Evolutionary conservation across 441 rosid species (phyloP), one percentile per base, ranked within the genome.

Genomic region (Euphorbia corollata): DNA sequence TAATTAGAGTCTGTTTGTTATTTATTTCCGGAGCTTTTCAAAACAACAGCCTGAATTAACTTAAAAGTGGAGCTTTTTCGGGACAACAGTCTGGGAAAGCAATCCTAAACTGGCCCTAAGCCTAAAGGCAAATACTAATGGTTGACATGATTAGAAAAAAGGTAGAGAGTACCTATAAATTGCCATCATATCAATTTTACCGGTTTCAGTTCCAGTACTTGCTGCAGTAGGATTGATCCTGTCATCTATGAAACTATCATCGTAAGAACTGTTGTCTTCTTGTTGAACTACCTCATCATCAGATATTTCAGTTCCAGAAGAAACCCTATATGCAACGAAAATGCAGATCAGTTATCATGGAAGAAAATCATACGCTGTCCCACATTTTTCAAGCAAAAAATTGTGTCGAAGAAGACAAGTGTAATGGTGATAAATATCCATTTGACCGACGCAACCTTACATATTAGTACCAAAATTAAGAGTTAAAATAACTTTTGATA

Each of bases 161-260:
- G 74, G 39, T 50, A 71, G 57, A 43, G 65, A 50, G 47, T 58
- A 88, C 96, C 96, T 88, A 84, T 88, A 94, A 68, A 94, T 55
- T 63, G 91, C 92, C 88, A 89, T 83, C 97, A 89, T 94, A 83
- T 94, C 97, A 78, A 83, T 77, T 71, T 82, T 74, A 78, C 83
- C 77, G 65, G 85, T 76, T 71, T 80, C 86, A 39, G 79, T 76
- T 75, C 80, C 92, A 68, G 88, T 79, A 79, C 78, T 81, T 68
- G 82, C 73, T 3, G 75, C 81, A 16, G 89, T 78, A 20, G 82
- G 91, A 75, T 83, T 77, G 75, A 78, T 80, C 71, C 85, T 72
- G 70, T 94, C 93, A 80, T 94, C 96, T 63, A 94, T 94, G 78
- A 94, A 94, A 81, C 96, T 86, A 71, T 83, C 90, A 59, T 87